Conservation (phyloP, 2,329 filamentous ascomycete genomes). For the Neonectria faginata region DNA sequence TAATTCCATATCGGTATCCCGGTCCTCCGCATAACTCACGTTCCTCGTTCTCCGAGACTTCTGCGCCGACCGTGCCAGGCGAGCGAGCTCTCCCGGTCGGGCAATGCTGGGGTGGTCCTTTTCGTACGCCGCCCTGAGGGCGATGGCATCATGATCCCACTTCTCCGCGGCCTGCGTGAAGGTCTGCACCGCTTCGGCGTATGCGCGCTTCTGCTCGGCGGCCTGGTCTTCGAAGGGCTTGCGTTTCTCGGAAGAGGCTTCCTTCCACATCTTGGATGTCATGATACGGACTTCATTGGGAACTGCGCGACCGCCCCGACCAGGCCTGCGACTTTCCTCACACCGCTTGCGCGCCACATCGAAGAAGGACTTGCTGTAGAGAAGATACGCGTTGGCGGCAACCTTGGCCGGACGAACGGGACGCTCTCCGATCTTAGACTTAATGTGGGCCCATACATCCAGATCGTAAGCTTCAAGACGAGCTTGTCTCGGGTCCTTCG, state of each 20-base stretch:
- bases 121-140: slow-evolving; percentile 65
- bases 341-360: slow-evolving; percentile 71
- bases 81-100: slow-evolving; percentile 40
- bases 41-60: slow-evolving; percentile 45
- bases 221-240: slow-evolving; percentile 83
- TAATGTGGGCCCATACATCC: slow-evolving; percentile 64
- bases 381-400: slow-evolving; percentile 85
- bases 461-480: slow-evolving; percentile 68
- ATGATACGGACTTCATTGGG: slow-evolving; percentile 88
- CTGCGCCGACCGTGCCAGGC: slow-evolving; percentile 29
- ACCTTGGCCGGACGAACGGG: slow-evolving; percentile 79
- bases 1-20: slow-evolving; percentile 46
- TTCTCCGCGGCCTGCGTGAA: slow-evolving; percentile 72
- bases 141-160: slow-evolving; percentile 78
- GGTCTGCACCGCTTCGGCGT: slow-evolving; percentile 66
- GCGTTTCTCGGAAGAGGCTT: slow-evolving; percentile 75
- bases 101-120: slow-evolving; percentile 59
- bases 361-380: slow-evolving; percentile 85
- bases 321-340: slow-evolving; percentile 71
- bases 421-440: slow-evolving; percentile 75
- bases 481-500: slow-evolving; percentile 62
- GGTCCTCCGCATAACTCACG: slow-evolving; percentile 54
- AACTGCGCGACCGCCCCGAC: slow-evolving; percentile 70
- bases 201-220: slow-evolving; percentile 74
- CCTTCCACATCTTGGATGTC: slow-evolving; percentile 92